Base-by-base conservation (phyloP, 2,329 filamentous ascomycete genomes). In the Diplodia seriata region DNA sequence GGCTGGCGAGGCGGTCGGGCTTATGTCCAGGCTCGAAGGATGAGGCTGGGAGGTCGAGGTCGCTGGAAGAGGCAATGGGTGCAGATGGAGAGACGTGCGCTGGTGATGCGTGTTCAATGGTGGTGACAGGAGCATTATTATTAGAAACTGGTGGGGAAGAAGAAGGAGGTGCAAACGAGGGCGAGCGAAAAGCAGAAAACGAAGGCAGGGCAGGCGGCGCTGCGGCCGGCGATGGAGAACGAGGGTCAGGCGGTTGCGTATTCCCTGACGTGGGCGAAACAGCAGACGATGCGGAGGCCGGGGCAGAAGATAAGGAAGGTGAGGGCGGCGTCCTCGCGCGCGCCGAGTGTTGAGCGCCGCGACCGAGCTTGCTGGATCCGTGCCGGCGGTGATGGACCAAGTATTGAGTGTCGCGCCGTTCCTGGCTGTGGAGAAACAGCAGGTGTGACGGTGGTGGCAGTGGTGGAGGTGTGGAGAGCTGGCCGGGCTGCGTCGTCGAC, bases 61-160 rank as follows among this genome's bases (percentile, higher is more conserved):
- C 14, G 40, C 26, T 49, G 23, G 40, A 20, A 31, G 31, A 23
- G 18, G 26, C 29, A 26, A 23, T 38, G 53, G 36, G 38, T 12
- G 38, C 20, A 15, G 56, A 4, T n/a, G 20, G 12, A n/a, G 56
- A 31, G 33, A 40, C n/a, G n/a, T 36, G 33, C 11, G 56, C 9
- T 14, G 40, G 14, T 9, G 59, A 29, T 20, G 47, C n/a, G 11
- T 23, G 15, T 47, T 47, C 43, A 47, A 29, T 49, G 59, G 29
- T 63, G 43, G 14, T 20, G 59, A 51, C 59, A 50, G 36, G 50
- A 49, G 59, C 59, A 63, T 63, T 63, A 49, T 63, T 51, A 51
- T 51, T 63, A n/a, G 38, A 29, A 40, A 36, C 36, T 2, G 54
- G 29, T 12, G 57, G 29, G 15, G 57, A 43, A 23, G 57, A 50